These are phyloP conservation scores for Canariomyces notabilis DNA, from an alignment of 2,329 filamentous ascomycete genomes.

Conservation along the genomic window DNA sequence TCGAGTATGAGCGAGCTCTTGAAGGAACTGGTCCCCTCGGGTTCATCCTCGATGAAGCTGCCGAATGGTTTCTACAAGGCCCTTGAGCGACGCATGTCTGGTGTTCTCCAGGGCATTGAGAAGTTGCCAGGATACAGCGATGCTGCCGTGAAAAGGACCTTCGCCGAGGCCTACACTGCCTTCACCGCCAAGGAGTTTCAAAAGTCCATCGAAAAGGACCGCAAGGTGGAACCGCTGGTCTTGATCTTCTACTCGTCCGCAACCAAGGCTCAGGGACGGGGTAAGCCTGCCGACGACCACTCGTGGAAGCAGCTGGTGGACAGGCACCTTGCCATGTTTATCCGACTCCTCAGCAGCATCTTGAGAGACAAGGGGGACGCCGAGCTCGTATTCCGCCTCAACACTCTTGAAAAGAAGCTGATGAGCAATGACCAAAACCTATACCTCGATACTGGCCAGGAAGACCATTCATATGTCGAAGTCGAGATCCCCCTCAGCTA, in stretches of 20 bases:
- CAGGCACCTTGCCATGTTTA: constrained; percentile 89
- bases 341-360: constrained; percentile 75
- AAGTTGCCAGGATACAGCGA: constrained; percentile 85
- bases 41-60: constrained; percentile 48
- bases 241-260: constrained; percentile 95
- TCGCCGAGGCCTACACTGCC: constrained; percentile 88
- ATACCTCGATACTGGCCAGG: constrained; percentile 55
- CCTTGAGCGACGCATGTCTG: constrained; percentile 68
- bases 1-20: constrained; percentile 78
- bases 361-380: constrained; percentile 75
- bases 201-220: constrained; percentile 88
- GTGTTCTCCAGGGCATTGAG: constrained; percentile 76
- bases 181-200: constrained; percentile 86
- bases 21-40: constrained; percentile 65
- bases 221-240: constrained; percentile 85
- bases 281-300: constrained; percentile 72
- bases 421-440: constrained; percentile 92
- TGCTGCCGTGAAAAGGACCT: constrained; percentile 84
- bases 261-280: constrained; percentile 76
- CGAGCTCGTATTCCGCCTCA: constrained; percentile 73
- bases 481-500: constrained; percentile 79
- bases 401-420: constrained; percentile 85
- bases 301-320: constrained; percentile 89
- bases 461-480: constrained; percentile 66
- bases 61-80: constrained; percentile 49